phyloP scores from a whole-genome alignment of 2,329 filamentous ascomycete genomes.

The Clarireedia sp. region DNA sequence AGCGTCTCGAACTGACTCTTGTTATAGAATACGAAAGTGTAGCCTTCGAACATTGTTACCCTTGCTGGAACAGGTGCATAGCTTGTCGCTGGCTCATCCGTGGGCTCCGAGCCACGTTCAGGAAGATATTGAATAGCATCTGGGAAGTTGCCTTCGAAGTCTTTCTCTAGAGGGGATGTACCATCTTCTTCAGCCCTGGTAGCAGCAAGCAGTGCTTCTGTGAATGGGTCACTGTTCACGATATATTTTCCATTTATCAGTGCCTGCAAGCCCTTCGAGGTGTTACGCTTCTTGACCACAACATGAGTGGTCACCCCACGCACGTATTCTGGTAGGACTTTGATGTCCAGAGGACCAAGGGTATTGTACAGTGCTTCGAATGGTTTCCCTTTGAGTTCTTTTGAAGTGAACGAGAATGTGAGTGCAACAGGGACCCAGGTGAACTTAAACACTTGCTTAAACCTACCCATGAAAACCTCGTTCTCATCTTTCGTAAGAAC shows the following conservation, averaged over 20 bases:
- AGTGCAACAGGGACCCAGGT: conserved; percentile 76
- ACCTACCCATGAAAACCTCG: conserved; percentile 64
- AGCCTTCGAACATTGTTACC: conserved; percentile 70
- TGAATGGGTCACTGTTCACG: conserved; percentile 57
- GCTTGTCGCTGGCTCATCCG: conserved; percentile 51
- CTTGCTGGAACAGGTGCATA: conserved; percentile 64
- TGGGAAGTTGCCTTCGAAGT: conserved; percentile 77
- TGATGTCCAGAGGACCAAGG: conserved; percentile 83
- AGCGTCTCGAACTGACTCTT: conserved; percentile 67
- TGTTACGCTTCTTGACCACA: conserved; percentile 83
- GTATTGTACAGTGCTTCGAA: conserved; percentile 52
- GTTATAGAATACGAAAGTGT: conserved; percentile 83
- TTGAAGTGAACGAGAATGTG: conserved; percentile 68
- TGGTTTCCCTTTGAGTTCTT: conserved; percentile 60
- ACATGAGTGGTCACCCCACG: conserved; percentile 72
- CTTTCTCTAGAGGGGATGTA: conserved; percentile 56
- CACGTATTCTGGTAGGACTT: conserved; percentile 68
- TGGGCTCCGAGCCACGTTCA: conserved; percentile 66
- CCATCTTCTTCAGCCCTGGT: conserved; percentile 30
- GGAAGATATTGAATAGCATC: conserved; percentile 65
- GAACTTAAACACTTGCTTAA: conserved; percentile 54
- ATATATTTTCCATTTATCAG: conserved; percentile 74
- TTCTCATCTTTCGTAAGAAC: conserved; percentile 51
- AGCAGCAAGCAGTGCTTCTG: conserved; percentile 60
- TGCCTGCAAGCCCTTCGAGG: conserved; percentile 76